Evolutionary conservation across 139 green algal species (phyloP).

Genomic region (Tetradesmus lagerheimii): DNA sequence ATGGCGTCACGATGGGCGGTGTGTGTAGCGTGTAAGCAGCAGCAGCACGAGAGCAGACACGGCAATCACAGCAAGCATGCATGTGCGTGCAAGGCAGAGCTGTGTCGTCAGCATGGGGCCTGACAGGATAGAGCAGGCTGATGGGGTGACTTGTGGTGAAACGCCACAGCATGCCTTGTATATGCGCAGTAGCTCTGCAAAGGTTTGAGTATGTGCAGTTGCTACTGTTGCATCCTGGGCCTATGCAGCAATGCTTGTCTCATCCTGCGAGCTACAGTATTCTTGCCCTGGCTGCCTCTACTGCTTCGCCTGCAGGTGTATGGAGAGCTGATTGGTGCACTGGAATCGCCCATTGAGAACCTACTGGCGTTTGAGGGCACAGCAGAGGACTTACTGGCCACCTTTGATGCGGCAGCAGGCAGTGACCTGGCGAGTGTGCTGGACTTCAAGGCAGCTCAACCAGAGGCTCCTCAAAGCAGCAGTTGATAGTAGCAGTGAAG

Average conservation of each 20-base stretch:
- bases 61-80: too few relatives aligned
- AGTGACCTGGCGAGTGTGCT: constrained; percentile 9
- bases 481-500: background rate
- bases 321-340: background rate
- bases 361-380: constrained; percentile 16
- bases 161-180: too few relatives aligned
- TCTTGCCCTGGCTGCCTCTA: background rate
- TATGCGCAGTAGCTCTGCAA: too few relatives aligned
- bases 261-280: background rate
- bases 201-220: too few relatives aligned
- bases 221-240: background rate
- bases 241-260: background rate
- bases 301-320: constrained; percentile 37
- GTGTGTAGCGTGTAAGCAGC: too few relatives aligned
- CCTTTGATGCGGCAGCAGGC: constrained; percentile 32
- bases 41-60: too few relatives aligned
- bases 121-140: too few relatives aligned
- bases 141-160: too few relatives aligned
- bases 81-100: too few relatives aligned
- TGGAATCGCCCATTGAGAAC: constrained; percentile 12
- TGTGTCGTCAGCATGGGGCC: too few relatives aligned
- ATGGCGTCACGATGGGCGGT: too few relatives aligned
- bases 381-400: background rate
- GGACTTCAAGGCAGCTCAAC: background rate
- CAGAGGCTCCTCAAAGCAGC: background rate